Base-by-base conservation (phyloP, 164 flowering plant species). In the Cinnamomum chago region DNA sequence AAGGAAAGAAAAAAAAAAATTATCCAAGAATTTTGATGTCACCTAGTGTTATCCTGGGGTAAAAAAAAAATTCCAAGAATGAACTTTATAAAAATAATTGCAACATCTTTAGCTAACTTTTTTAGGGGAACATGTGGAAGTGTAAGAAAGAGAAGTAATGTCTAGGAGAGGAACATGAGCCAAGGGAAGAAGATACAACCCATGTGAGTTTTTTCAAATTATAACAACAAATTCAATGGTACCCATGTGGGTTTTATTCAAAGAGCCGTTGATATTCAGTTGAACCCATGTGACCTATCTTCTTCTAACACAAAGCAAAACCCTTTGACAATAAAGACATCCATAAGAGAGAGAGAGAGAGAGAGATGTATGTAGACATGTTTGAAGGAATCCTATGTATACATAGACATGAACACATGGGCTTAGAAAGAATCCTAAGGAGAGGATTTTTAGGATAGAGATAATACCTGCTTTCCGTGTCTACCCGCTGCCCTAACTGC, bases 341-440 rank as follows among this genome's bases (percentile, higher is more conserved):
- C 17, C 23, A 18, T 18, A 60, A 60, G 2, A 30, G 47, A 35
- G 47, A 9, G 10, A 40, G 11, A 60, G 0, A 30, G 47, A 40
- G 47, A 9, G 10, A 40, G 11, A 40, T 9, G 69, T 66, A 66
- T 30, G 28, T 25, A 25, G 69, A 66, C 69, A 28, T 30, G 22
- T 27, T 6, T 30, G 2, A 66, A 66, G 69, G 69, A 66, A 66
- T 66, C 69, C 69, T 66, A 66, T 66, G 69, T 66, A 30, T 66
- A 40, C 47, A 40, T 18, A 30, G n/a, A 66, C 30, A 2, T 58
- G 47, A 3, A 66, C 69, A 66, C 50, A 30, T 30, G 22, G 47
- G 20, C 69, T 22, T 10, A 12, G 30, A 66, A 30, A 30, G 50
- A 66, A 66, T 66, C 69, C 69, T 12, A 66, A 30, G 69, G 22